Evolutionary conservation across 1,284 basidiomycete species (phyloP).

Genomic region (Cutaneotrichosporon cutaneum): DNA sequence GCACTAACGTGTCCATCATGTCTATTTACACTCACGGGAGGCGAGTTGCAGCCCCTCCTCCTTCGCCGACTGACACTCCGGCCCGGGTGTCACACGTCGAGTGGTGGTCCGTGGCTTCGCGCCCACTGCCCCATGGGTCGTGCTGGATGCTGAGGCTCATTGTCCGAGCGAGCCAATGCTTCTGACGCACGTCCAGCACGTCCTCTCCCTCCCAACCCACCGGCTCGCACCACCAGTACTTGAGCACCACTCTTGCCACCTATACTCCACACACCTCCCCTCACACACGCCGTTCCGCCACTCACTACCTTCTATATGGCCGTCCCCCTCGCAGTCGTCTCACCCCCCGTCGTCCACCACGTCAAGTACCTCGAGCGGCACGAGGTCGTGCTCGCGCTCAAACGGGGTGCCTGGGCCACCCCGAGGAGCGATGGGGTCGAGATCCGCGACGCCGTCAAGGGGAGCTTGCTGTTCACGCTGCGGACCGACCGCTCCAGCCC

Average conservation of each 20-base stretch:
- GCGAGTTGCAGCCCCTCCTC: neutral
- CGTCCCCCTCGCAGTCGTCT: neutral
- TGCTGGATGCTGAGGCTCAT: neutral
- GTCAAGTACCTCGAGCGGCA: constrained; percentile 2
- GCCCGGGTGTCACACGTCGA: neutral
- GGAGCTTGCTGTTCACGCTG: neutral
- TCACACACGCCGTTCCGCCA: neutral
- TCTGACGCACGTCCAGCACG: neutral
- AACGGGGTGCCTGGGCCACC: neutral
- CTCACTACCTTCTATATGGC: neutral
- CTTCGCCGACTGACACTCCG: neutral
- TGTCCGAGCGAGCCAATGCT: neutral
- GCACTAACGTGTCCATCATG: neutral
- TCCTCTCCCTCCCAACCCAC: no score
- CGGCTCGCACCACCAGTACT: neutral
- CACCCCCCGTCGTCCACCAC: constrained; percentile 1
- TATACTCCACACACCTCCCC: neutral
- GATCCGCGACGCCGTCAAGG: neutral
- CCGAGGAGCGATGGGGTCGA: neutral
- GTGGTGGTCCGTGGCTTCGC: neutral
- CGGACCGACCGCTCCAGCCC: neutral
- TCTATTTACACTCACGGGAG: neutral
- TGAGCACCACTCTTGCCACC: neutral
- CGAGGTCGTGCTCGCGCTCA: neutral
- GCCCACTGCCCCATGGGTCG: neutral